phyloP scores from a whole-genome alignment of 1,284 basidiomycete genomes.

The Ceratobasidium sp. region DNA sequence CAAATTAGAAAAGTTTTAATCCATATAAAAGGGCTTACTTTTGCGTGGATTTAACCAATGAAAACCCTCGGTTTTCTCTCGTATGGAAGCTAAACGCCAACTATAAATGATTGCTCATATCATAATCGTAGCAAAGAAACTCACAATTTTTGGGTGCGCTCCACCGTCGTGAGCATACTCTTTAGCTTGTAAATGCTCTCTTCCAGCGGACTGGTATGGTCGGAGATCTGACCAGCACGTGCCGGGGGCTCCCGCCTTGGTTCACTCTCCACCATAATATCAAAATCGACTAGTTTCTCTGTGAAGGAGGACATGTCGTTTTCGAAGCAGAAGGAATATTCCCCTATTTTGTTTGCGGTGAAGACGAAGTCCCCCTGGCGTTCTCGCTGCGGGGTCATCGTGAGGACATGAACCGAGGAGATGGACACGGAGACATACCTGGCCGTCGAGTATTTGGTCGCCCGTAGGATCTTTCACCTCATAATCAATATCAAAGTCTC shows the following conservation, averaged over 20 bases:
- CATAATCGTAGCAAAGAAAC: conserved; percentile 48
- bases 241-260: conserved; percentile 85
- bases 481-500: conserved; percentile 97
- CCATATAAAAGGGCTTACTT: conserved; percentile 66
- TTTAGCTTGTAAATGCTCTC: conserved; percentile 93
- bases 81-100: conserved; percentile 76
- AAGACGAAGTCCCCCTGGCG: conserved; percentile 97
- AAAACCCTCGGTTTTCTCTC: conserved; percentile 84
- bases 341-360: conserved; percentile 93
- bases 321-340: conserved; percentile 99
- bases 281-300: conserved; percentile 95
- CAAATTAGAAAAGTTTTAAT: conserved; percentile 53
- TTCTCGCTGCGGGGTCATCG: conserved; percentile 67
- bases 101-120: not conserved
- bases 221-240: conserved; percentile 85
- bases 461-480: conserved; percentile 91
- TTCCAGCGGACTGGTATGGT: conserved; percentile 91
- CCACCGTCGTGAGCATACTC: conserved; percentile 86
- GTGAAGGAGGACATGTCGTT: conserved; percentile 95
- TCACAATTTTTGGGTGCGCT: conserved; percentile 93
- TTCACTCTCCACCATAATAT: conserved; percentile 97
- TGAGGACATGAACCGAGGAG: not conserved
- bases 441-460: conserved; percentile 87
- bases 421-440: conserved; percentile 15
- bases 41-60: conserved; percentile 82